Conservation (phyloP, 768 basidiomycete genomes). For the Cystobasidium tubakii region DNA sequence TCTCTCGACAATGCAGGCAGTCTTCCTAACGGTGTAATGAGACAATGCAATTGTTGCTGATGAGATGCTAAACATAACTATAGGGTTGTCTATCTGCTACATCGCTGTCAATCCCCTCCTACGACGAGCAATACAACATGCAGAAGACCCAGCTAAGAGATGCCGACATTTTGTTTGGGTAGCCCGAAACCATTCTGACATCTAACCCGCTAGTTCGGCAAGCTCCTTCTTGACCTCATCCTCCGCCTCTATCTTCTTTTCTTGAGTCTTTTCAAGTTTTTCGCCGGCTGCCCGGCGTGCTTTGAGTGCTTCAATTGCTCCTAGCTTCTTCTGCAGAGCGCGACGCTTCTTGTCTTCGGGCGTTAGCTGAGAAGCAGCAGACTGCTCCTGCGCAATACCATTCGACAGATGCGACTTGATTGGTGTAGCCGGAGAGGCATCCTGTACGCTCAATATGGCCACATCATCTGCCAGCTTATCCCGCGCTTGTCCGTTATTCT, state of each 20-base stretch:
- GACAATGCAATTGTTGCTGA: background rate
- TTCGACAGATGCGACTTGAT: constrained; percentile 52
- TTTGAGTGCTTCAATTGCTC: constrained; percentile 98
- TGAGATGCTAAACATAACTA: background rate
- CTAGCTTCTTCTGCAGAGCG: constrained; percentile 95
- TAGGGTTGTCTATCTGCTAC: background rate
- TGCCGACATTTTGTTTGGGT: background rate
- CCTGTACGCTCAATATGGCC: background rate
- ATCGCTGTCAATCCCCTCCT: background rate
- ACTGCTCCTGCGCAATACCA: constrained; percentile 46
- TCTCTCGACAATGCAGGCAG: too few species aligned
- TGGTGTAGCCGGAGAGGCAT: constrained; percentile 36
- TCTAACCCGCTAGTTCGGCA: constrained; percentile 40
- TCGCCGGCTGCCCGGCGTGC: constrained; percentile 84
- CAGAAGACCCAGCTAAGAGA: background rate
- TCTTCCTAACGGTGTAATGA: too few species aligned
- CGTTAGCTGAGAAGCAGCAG: constrained; percentile 52
- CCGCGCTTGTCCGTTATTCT: constrained; percentile 35
- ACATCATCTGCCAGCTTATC: constrained; percentile 35
- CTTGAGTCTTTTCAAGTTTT: constrained; percentile 84
- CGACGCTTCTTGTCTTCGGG: constrained; percentile 83
- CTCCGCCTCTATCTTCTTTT: constrained; percentile 94
- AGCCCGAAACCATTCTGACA: background rate
- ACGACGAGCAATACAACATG: background rate
- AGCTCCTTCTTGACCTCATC: constrained; percentile 77